phyloP scores from a whole-genome alignment of 1,284 basidiomycete species.

The Pseudozyma pruni region DNA sequence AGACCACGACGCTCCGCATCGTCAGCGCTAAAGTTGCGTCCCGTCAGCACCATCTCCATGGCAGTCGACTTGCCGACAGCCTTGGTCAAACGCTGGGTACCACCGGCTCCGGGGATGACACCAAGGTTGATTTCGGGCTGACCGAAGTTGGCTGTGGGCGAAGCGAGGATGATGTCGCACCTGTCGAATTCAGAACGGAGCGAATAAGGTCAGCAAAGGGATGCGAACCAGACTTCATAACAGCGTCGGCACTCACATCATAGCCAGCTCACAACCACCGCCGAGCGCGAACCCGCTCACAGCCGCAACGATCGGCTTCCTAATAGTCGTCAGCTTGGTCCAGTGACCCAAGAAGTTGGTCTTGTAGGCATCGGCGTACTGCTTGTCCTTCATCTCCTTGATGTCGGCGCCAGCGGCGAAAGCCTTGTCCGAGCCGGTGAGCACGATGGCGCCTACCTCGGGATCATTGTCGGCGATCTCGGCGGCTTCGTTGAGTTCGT shows the following conservation, averaged over 20 bases:
- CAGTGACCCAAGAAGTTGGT: conserved; percentile 89
- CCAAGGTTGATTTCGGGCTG: conserved; percentile 98
- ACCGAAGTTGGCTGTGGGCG: conserved; percentile 89
- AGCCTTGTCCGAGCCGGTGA: conserved; percentile 91
- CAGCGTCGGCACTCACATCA: conserved; percentile 75
- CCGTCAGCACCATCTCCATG: conserved; percentile 95
- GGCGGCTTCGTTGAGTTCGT: conserved; percentile 81
- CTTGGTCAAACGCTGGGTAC: conserved; percentile 83
- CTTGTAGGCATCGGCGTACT: conserved; percentile 86
- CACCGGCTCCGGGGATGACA: conserved; percentile 89
- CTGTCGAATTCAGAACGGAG: conserved; percentile 39
- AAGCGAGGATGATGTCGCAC: conserved; percentile 94
- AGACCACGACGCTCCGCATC: conserved; percentile 89
- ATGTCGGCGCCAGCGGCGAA: conserved; percentile 96
- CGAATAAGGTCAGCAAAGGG: neutral
- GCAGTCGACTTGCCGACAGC: conserved; percentile 91
- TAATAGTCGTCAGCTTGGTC: conserved; percentile 79
- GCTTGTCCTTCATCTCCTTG: conserved; percentile 92
- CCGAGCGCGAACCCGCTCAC: conserved; percentile 96
- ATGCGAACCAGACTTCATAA: no score
- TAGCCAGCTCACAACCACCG: conserved; percentile 93
- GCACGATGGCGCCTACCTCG: conserved; percentile 78
- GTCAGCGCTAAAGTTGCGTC: conserved; percentile 76
- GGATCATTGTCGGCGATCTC: conserved; percentile 75
- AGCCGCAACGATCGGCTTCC: conserved; percentile 94